phyloP scores from a whole-genome alignment of 345 rosid species.

The Eucalyptus grandis region DNA sequence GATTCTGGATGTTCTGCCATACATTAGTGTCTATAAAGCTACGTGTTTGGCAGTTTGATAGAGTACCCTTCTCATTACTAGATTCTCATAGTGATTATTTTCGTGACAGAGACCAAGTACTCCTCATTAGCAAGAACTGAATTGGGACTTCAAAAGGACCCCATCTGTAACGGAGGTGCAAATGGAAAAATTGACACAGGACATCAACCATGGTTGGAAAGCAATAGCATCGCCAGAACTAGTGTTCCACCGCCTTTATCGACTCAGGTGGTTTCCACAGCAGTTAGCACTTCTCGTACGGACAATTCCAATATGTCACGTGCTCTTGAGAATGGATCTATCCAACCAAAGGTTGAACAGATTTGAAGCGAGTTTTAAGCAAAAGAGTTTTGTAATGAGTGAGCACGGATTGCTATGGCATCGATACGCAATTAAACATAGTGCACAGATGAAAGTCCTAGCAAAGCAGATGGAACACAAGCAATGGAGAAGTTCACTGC shows the following conservation, averaged over 20 bases:
- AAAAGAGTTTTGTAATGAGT: background rate
- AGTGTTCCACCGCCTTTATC: constrained; percentile 13
- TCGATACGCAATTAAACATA: background rate
- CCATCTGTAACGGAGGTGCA: constrained; percentile 16
- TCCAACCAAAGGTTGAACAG: constrained; percentile 21
- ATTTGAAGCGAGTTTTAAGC: background rate
- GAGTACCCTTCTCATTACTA: background rate
- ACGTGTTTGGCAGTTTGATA: background rate
- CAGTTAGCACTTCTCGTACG: constrained; percentile 2
- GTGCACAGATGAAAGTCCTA: background rate
- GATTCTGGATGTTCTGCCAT: background rate
- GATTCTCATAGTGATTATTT: background rate
- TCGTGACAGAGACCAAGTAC: constrained; percentile 54
- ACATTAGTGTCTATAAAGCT: background rate
- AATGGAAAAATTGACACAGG: constrained; percentile 31
- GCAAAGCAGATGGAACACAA: background rate
- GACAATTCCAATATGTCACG: constrained; percentile 20
- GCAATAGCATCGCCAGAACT: constrained; percentile 34
- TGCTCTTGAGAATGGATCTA: constrained; percentile 25
- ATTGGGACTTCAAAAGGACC: constrained; percentile 27
- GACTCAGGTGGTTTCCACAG: constrained; percentile 13
- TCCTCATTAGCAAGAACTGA: constrained; percentile 60
- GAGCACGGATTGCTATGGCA: background rate
- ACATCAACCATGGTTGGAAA: constrained; percentile 22
- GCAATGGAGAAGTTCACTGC: background rate